phyloP scores from a whole-genome alignment of 257 asterid genomes.

The Handroanthus guayacan region DNA sequence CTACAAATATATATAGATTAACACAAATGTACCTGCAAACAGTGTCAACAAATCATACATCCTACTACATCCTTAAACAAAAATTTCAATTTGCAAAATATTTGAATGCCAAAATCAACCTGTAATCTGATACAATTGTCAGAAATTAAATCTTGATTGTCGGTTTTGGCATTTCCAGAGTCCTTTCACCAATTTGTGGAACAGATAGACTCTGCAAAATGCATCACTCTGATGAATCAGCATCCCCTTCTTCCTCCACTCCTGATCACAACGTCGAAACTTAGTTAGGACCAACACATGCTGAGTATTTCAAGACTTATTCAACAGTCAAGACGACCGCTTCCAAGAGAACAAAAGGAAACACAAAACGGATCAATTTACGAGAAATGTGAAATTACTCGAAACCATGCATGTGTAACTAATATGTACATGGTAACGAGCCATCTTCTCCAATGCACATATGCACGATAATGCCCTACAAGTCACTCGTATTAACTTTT shows the following conservation, averaged over 20 bases:
- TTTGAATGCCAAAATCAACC: neutral
- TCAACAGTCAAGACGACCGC: neutral
- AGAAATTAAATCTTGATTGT: slow-evolving; percentile 17
- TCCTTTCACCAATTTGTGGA: neutral
- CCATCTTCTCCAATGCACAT: neutral
- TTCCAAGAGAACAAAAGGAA: too few relatives aligned
- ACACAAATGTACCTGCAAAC: too few relatives aligned
- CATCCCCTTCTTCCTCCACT: slow-evolving; percentile 38
- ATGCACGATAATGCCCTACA: neutral
- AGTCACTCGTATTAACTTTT: neutral
- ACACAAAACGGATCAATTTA: too few relatives aligned
- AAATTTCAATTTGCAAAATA: neutral
- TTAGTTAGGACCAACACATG: slow-evolving; percentile 20
- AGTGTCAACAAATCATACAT: too few relatives aligned
- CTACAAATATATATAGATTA: too few relatives aligned
- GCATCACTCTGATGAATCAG: slow-evolving; percentile 43
- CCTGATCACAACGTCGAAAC: slow-evolving; percentile 41
- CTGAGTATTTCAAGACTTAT: neutral
- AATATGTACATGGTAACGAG: neutral
- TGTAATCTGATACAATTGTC: slow-evolving; percentile 20
- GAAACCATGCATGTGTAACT: too few relatives aligned
- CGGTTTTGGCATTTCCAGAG: slow-evolving; percentile 8
- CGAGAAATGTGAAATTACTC: too few relatives aligned
- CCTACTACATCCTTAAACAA: too few relatives aligned
- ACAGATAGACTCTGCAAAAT: neutral